Conservation (phyloP, 1,284 basidiomycete genomes). For the Sanghuangporus baumii region DNA sequence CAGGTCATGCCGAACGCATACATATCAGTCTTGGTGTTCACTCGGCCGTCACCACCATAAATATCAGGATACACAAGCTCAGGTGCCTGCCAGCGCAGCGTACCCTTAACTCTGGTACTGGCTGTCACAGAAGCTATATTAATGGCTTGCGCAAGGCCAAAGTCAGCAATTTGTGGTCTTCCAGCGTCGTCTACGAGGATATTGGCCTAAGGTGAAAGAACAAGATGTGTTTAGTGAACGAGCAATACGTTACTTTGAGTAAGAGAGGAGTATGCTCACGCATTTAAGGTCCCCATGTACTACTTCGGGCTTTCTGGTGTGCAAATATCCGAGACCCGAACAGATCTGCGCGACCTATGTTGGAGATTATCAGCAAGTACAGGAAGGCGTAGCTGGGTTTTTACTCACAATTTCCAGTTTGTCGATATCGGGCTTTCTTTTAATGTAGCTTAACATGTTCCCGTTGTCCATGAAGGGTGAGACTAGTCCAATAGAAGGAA, state of each 20-base stretch:
- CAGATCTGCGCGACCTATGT: background rate
- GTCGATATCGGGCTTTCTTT: background rate
- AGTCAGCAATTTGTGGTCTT: background rate
- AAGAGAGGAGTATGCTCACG: too few species aligned
- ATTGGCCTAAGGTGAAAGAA: background rate
- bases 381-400: background rate
- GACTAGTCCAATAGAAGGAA: background rate
- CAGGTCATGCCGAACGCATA: background rate
- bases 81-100: conserved; percentile 1
- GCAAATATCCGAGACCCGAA: background rate
- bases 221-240: background rate
- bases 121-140: background rate
- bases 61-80: background rate
- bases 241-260: too few species aligned
- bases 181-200: background rate
- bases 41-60: background rate
- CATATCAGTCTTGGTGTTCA: background rate
- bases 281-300: background rate
- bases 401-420: background rate
- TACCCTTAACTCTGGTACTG: background rate
- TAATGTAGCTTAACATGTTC: background rate
- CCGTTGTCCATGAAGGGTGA: conserved; percentile 7
- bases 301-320: background rate
- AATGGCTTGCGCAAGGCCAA: background rate
- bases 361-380: background rate